phyloP scores from a whole-genome alignment of 352 stramenopile genomes.

The Thalassiosira livingstoniorum region DNA sequence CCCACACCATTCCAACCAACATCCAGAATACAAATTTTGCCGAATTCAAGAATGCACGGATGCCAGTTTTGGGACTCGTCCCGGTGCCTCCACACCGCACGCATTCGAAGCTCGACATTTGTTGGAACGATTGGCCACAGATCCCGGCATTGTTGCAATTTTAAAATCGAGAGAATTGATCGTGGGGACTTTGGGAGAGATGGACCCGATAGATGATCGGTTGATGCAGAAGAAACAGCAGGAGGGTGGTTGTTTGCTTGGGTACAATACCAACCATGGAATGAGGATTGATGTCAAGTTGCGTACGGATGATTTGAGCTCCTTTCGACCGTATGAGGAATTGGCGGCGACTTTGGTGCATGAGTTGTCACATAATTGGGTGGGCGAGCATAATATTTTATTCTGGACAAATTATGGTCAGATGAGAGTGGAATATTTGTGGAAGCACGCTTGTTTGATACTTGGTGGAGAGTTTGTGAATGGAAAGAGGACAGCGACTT shows the following conservation, averaged over 20 bases:
- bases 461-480: constrained; percentile 39
- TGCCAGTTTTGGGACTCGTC: constrained; percentile 67
- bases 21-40: constrained; percentile 73
- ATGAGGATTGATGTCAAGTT: constrained; percentile 76
- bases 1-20: constrained; percentile 33
- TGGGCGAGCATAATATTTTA: constrained; percentile 69
- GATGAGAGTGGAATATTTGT: constrained; percentile 78
- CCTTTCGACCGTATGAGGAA: constrained; percentile 70
- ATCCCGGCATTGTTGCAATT: constrained; percentile 75
- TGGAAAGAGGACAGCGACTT: constrained; percentile 64
- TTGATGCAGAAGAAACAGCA: constrained; percentile 68
- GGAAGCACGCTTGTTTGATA: constrained; percentile 56
- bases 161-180: constrained; percentile 73
- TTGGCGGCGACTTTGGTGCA: constrained; percentile 76
- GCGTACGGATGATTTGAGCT: constrained; percentile 66
- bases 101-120: constrained; percentile 69
- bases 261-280: constrained; percentile 81
- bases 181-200: constrained; percentile 73
- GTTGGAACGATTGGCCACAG: constrained; percentile 67
- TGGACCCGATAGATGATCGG: constrained; percentile 81
- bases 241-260: constrained; percentile 66
- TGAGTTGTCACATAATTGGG: constrained; percentile 82
- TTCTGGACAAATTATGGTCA: constrained; percentile 82
- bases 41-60: constrained; percentile 66
- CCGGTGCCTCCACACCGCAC: constrained; percentile 59